Evolutionary conservation across 441 rosid species (phyloP).

Genomic region (Arabidopsis lyrata): DNA sequence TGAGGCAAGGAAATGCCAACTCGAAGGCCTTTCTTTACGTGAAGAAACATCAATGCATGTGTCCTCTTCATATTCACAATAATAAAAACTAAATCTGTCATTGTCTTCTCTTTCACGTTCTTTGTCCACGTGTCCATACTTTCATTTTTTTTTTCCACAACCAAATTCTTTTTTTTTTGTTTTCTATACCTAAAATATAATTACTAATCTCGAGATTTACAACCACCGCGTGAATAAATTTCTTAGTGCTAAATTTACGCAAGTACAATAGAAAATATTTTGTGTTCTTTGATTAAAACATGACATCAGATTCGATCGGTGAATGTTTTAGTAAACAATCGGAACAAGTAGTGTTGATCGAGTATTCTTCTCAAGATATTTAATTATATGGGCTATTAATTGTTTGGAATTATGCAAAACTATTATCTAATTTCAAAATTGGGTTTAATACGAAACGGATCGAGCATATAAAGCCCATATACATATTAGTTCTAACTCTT

Average conservation of each 20-base stretch:
- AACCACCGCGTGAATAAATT: constrained; percentile 33
- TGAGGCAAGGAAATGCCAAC: constrained; percentile 69
- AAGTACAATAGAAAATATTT: constrained; percentile 10
- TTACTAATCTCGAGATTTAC: constrained; percentile 40
- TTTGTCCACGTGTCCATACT: constrained; percentile 28
- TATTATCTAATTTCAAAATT: not conserved
- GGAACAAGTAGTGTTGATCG: constrained; percentile 13
- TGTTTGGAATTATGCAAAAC: not conserved
- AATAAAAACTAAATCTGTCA: constrained; percentile 25
- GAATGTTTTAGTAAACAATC: not conserved
- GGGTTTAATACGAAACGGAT: not conserved
- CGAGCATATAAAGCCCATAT: not conserved
- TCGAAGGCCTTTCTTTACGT: constrained; percentile 48
- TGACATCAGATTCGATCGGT: constrained; percentile 25
- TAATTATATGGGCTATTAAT: not conserved
- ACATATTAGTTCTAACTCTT: not conserved
- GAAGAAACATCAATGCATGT: constrained; percentile 48
- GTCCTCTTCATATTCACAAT: constrained; percentile 31
- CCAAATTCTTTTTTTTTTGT: not conserved
- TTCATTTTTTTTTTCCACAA: not conserved
- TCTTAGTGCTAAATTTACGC: constrained; percentile 29
- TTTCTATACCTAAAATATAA: not conserved
- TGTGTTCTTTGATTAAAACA: constrained; percentile 24
- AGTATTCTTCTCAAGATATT: not conserved
- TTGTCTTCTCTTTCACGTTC: constrained; percentile 43